phyloP scores from a whole-genome alignment of 1,284 basidiomycete genomes.

The Sporisorium sorghi region DNA sequence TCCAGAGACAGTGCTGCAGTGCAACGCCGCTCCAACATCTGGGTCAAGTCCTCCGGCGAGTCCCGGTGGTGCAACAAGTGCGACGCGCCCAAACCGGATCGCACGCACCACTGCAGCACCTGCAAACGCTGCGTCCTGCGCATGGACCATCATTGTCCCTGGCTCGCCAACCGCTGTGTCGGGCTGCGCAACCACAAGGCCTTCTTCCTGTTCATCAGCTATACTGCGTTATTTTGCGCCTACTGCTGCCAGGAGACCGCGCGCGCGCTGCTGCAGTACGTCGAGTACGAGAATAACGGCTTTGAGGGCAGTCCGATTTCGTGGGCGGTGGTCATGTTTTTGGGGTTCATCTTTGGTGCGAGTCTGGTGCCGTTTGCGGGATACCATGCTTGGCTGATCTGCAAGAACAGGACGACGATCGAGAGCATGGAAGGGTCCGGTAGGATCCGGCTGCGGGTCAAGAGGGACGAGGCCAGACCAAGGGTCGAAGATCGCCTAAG shows the following conservation, averaged over 20 bases:
- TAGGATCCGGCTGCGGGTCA: slow-evolving; percentile 40
- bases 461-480: slow-evolving; percentile 16
- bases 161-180: slow-evolving; percentile 72
- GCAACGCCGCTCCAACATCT: slow-evolving; percentile 42
- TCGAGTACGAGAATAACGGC: slow-evolving; percentile 50
- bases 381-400: slow-evolving; percentile 67
- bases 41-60: slow-evolving; percentile 59
- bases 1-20: slow-evolving; percentile 2
- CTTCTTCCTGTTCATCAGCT: slow-evolving; percentile 69
- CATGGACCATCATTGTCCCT: slow-evolving; percentile 72
- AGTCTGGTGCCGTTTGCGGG: slow-evolving; percentile 61
- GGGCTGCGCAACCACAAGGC: slow-evolving; percentile 69
- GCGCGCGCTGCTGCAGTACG: slow-evolving; percentile 51
- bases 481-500: slow-evolving; percentile 43
- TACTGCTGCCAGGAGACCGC: slow-evolving; percentile 53
- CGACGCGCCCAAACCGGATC: slow-evolving; percentile 63
- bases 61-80: slow-evolving; percentile 63
- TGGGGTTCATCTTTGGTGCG: slow-evolving; percentile 60
- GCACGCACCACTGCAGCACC: slow-evolving; percentile 64
- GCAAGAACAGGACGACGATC: slow-evolving; percentile 68
- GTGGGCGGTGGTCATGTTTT: slow-evolving; percentile 68
- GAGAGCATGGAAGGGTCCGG: slow-evolving; percentile 69
- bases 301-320: slow-evolving; percentile 66
- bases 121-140: slow-evolving; percentile 60
- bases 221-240: slow-evolving; percentile 62